phyloP scores from a whole-genome alignment of 495 filamentous ascomycete species.

The Hypoxylon lienhwacheense region DNA sequence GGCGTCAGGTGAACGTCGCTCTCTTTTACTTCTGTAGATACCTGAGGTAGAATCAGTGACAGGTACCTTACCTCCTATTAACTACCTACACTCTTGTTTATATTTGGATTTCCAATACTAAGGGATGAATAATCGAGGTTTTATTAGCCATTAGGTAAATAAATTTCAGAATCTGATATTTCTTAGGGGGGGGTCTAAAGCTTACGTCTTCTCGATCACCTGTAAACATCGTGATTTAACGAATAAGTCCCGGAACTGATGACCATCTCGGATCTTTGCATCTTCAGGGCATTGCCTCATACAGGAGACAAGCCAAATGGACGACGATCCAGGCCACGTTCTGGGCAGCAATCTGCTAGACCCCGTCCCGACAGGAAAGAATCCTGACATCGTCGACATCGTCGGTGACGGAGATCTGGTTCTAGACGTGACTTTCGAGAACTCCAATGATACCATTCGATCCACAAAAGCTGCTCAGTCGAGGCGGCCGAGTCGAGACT shows the following conservation, averaged over 20 bases:
- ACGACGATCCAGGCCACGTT: constrained; percentile 27
- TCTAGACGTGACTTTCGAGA: constrained; percentile 57
- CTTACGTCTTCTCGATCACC: neutral
- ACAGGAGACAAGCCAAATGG: constrained; percentile 42
- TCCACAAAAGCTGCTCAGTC: constrained; percentile 25
- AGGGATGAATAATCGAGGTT: too few species aligned
- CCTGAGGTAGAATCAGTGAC: too few species aligned
- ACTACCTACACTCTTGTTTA: too few species aligned
- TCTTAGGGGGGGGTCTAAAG: neutral
- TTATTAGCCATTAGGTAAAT: too few species aligned
- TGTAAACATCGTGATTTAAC: neutral
- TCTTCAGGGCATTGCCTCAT: constrained; percentile 40
- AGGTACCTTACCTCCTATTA: too few species aligned
- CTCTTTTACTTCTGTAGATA: too few species aligned
- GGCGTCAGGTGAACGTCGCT: too few species aligned
- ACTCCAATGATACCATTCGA: constrained; percentile 48
- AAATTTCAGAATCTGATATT: too few species aligned
- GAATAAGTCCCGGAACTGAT: constrained; percentile 33
- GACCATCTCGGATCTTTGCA: constrained; percentile 30
- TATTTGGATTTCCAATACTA: too few species aligned
- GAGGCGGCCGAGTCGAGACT: constrained; percentile 23
- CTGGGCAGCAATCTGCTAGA: constrained; percentile 24
- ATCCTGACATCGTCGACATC: constrained; percentile 46
- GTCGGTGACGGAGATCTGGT: constrained; percentile 57
- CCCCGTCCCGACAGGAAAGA: constrained; percentile 5